phyloP scores from a whole-genome alignment of 495 filamentous ascomycete species.

The Talaromyces wortmannii region DNA sequence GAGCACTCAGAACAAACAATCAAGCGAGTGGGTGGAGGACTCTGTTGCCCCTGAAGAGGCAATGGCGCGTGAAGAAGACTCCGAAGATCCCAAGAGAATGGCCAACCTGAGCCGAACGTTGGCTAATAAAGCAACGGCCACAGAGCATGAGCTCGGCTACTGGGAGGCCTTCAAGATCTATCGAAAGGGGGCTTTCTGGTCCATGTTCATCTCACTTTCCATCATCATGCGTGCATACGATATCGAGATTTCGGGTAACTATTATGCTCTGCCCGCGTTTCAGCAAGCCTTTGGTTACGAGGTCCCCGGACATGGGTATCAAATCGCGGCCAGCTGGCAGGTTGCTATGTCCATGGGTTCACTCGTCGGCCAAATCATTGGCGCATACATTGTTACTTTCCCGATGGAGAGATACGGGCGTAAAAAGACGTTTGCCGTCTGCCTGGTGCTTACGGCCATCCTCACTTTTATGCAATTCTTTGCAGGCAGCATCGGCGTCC shows the following conservation, averaged over 20 bases:
- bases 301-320: background rate
- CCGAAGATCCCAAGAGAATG: background rate
- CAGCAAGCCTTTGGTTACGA: conserved; percentile 1
- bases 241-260: conserved; percentile 6
- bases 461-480: conserved; percentile 10
- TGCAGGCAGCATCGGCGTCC: conserved; percentile 1
- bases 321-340: conserved; percentile 1
- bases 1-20: background rate
- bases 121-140: background rate
- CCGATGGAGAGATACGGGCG: conserved; percentile 3
- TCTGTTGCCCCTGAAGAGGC: background rate
- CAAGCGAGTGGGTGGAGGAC: background rate
- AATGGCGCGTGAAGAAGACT: background rate
- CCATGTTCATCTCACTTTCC: conserved; percentile 6
- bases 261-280: conserved; percentile 5
- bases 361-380: conserved; percentile 10
- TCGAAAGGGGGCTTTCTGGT: conserved; percentile 2
- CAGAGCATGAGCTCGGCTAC: background rate
- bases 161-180: conserved; percentile 7
- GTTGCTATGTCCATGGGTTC: conserved; percentile 6
- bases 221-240: conserved; percentile 10
- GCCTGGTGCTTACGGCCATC: background rate
- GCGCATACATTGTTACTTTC: conserved; percentile 4
- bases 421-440: conserved; percentile 6
- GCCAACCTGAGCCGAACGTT: background rate